Conservation (phyloP, 345 rosid genomes). For the Mangifera indica region DNA sequence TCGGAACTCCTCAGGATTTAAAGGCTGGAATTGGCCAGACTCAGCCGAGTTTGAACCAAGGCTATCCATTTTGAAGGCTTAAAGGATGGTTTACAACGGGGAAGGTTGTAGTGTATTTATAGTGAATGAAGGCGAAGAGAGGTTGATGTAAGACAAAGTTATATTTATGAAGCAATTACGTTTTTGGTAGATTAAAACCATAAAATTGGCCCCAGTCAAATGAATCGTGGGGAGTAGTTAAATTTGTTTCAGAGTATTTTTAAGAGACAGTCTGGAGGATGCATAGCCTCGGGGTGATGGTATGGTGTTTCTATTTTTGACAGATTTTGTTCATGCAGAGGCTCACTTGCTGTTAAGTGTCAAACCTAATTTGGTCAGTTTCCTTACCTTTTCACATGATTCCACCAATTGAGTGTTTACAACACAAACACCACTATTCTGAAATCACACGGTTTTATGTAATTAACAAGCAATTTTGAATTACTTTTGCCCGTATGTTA, state of each 20-base stretch:
- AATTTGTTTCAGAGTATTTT: not conserved
- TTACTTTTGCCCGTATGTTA: no score
- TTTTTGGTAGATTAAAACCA: no score
- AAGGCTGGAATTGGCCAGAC: constrained; percentile 26
- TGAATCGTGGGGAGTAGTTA: not conserved
- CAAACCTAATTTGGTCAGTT: not conserved
- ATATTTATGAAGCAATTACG: no score
- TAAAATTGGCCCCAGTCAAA: no score
- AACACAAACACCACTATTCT: no score
- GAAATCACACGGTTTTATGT: no score
- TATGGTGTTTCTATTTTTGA: not conserved
- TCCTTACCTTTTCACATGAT: not conserved
- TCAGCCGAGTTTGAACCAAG: constrained; percentile 20
- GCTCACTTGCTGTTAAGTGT: not conserved
- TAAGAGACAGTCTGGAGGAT: not conserved
- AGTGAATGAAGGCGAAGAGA: not conserved
- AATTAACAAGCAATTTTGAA: no score
- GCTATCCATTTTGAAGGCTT: constrained; percentile 28
- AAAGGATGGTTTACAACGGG: not conserved
- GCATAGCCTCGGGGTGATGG: no score
- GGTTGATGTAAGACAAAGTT: not conserved
- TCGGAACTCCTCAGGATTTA: constrained; percentile 40
- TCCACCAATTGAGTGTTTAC: no score
- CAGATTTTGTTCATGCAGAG: not conserved
- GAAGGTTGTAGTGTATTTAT: not conserved